Base-by-base conservation (phyloP, 495 filamentous ascomycete species). In the Neurospora sp. region DNA sequence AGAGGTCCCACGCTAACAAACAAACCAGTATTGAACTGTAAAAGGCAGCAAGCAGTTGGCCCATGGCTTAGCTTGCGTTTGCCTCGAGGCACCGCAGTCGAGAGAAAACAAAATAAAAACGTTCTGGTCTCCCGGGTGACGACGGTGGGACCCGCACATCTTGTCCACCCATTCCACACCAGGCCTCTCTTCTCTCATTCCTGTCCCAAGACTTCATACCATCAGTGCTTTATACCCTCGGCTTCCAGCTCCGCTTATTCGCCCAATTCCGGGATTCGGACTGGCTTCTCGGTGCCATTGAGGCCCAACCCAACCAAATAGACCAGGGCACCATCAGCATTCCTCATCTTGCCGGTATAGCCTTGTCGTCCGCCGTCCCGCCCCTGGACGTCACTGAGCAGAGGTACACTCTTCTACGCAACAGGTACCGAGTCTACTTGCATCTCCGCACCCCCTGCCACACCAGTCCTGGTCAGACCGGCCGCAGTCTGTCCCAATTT, bases 271-370 rank as follows among this genome's bases (percentile, higher is more conserved):
- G 53, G 53, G 53, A 65, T 65, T 31, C 27, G 14, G 53, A 61
- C 27, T 61, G 53, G 53, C 53, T 61, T 61, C 27, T 35, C 27
- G 27, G 71, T 74, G 72, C 44, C 72, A 75, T 80, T 79, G 79
- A 79, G 72, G 78, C 79, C 79, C 79, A 81, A 81, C 78, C 74
- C 73, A 72, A 77, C 69, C 69, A 73, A 65, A 44, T 61, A 40
- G 70, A 42, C 41, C 69, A 71, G n/a, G 69, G 40, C 27, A 69
- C 41, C 71, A 73, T 65, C 41, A 69, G 69, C 75, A 75, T 73
- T 73, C 70, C 71, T 76, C 18, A 35, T 65, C 53, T 9, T 18
- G 27, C 53, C 53, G 53, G 53, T 35, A 70, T 70, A 78, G 77
- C 75, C 79, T 76, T 77, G 75, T 75, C 69, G 18, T 65, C 53